phyloP scores from a whole-genome alignment of 2,329 filamentous ascomycete genomes.

The Fusarium sp. region DNA sequence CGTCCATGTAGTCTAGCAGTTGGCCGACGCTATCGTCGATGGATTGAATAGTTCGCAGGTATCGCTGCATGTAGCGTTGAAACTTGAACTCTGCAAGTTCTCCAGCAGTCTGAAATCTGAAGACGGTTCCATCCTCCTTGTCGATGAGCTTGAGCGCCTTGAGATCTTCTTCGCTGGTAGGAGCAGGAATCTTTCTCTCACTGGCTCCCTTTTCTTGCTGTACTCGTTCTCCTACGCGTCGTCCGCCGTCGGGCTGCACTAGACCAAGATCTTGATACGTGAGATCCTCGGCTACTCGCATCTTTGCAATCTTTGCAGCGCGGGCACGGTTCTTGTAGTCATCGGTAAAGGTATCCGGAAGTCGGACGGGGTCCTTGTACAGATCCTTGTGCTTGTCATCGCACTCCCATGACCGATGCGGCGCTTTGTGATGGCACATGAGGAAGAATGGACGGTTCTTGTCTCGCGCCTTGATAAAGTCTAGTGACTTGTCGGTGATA shows the following conservation, averaged over 20 bases:
- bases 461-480: conserved; percentile 56
- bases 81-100: conserved; percentile 69
- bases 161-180: conserved; percentile 22
- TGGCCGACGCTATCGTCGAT: conserved; percentile 68
- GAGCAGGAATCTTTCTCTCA: conserved; percentile 49
- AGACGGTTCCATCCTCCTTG: conserved; percentile 62
- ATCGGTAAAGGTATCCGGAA: conserved; percentile 68
- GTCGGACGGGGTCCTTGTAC: conserved; percentile 62
- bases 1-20: conserved; percentile 61
- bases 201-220: conserved; percentile 46
- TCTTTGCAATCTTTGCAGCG: conserved; percentile 66
- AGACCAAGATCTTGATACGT: conserved; percentile 68
- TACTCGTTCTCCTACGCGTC: conserved; percentile 55
- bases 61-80: conserved; percentile 71
- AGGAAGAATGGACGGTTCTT: conserved; percentile 64
- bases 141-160: conserved; percentile 56
- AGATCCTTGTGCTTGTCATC: conserved; percentile 64
- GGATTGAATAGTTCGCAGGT: conserved; percentile 66
- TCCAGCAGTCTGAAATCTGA: conserved; percentile 58
- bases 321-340: conserved; percentile 69
- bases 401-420: conserved; percentile 68
- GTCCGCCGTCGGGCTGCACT: conserved; percentile 65
- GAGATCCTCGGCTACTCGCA: conserved; percentile 66
- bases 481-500: conserved; percentile 65
- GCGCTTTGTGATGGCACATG: conserved; percentile 72